Percentiles rank a stretch among this genome's conserved stretches.
These are phyloP conservation scores for Vitis rupestris DNA, from an alignment of 164 flowering plant genomes.

Conservation along the genomic window DNA sequence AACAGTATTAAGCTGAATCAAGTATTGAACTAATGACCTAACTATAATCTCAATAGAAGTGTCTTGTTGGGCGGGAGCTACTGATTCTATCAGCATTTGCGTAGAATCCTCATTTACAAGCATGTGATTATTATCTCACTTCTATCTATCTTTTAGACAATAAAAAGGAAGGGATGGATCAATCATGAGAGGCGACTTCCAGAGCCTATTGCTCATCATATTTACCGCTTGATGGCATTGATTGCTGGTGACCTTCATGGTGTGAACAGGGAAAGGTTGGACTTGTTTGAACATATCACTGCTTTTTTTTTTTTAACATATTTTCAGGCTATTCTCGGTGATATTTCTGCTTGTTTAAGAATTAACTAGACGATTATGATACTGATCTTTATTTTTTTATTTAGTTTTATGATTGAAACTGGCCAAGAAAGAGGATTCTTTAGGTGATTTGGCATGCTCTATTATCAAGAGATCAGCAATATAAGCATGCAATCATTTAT, in stretches of 20 bases:
- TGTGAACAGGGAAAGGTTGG: conserved; percentile 84
- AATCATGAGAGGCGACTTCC: conserved; percentile 89
- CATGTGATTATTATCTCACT: neutral
- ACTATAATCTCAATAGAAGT: too few relatives aligned
- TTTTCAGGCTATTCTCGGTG: too few relatives aligned
- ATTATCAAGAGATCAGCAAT: neutral
- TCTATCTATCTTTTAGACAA: conserved; percentile 47
- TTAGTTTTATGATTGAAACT: neutral
- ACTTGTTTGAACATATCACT: neutral
- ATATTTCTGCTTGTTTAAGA: conserved; percentile 28
- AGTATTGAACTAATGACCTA: too few relatives aligned
- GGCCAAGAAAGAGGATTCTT: neutral
- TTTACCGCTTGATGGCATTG: conserved; percentile 94
- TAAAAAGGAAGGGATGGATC: conserved; percentile 94
- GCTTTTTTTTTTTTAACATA: too few relatives aligned
- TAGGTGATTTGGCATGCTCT: neutral
- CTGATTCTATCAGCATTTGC: too few relatives aligned
- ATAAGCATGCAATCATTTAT: neutral
- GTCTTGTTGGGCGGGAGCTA: too few relatives aligned
- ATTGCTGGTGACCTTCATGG: conserved; percentile 81
- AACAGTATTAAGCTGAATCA: too few relatives aligned
- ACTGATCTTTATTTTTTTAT: neutral
- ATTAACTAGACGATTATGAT: too few relatives aligned
- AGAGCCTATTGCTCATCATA: conserved; percentile 96
- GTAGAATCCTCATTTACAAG: neutral